These are phyloP conservation scores for Trichoderma hamatum DNA, from an alignment of 2,329 filamentous ascomycete genomes.

Conservation along the genomic window DNA sequence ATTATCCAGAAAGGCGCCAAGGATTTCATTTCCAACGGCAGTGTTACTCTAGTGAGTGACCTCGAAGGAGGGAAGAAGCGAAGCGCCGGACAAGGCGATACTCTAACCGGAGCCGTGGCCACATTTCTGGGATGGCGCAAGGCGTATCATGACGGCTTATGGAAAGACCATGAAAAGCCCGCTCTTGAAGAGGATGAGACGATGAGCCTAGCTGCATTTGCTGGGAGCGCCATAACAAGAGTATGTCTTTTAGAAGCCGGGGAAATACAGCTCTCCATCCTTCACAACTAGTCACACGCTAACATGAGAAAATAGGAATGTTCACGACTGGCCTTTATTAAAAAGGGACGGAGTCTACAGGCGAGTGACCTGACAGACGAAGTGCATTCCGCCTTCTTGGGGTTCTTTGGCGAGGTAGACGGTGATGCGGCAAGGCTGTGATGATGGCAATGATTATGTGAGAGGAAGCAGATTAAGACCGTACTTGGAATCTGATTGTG, in stretches of 20 bases:
- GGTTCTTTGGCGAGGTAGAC: slow-evolving; percentile 74
- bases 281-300: background rate
- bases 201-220: slow-evolving; percentile 80
- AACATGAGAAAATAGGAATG: slow-evolving; percentile 59
- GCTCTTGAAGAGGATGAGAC: slow-evolving; percentile 57
- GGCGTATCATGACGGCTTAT: slow-evolving; percentile 82
- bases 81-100: slow-evolving; percentile 93
- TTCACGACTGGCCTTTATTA: slow-evolving; percentile 81
- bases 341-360: slow-evolving; percentile 85
- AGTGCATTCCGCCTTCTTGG: slow-evolving; percentile 79
- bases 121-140: slow-evolving; percentile 88
- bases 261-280: no score
- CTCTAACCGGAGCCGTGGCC: slow-evolving; percentile 83
- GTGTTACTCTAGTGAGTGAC: slow-evolving; percentile 74
- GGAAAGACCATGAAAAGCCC: slow-evolving; percentile 60
- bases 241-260: slow-evolving; percentile 48
- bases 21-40: slow-evolving; percentile 83
- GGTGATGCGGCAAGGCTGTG: slow-evolving; percentile 43
- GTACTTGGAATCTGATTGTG: background rate
- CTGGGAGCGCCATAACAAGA: slow-evolving; percentile 83
- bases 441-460: background rate
- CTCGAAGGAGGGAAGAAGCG: slow-evolving; percentile 82
- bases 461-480: background rate
- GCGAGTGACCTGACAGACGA: slow-evolving; percentile 92
- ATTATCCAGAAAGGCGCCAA: slow-evolving; percentile 85